Base-by-base conservation (phyloP, 1,284 basidiomycete genomes). In the Porogramme epimiltina region DNA sequence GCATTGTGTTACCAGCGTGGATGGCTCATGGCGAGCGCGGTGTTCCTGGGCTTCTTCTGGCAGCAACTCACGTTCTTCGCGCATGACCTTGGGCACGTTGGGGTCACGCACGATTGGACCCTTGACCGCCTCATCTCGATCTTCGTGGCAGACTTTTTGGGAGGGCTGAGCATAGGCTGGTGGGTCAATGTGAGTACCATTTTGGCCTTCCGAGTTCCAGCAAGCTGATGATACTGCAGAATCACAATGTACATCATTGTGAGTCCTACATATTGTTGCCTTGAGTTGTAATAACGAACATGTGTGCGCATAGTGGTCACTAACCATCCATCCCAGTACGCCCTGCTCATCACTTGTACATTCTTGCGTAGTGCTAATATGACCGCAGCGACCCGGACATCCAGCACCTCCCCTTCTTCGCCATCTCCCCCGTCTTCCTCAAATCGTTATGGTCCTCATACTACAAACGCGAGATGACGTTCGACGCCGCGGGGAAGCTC, bases 221-320 rank as follows among this genome's bases (percentile, higher is more conserved):
- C 28, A 13, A 13, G 16, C 37, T 47, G 13, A 22, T 41, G 31
- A 40, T 47, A 47, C 16, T 53, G 44, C 47, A 95, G 91, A 98
- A 97, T 67, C 96, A 99, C 71, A 98, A 99, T 64, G 85, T 97
- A 45, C 96, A 99, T 74, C 96, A 99, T 74, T 80, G 85, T 87
- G 68, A 75, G 84, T 77, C 48, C 26, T 49, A 42, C 45, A 50
- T 20, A 22, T 26, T 28, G 43, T n/a, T 51, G 23, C 45, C 26
- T 25, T 42, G 36, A 33, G 34, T 37, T 19, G 19, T 52, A 52
- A 23, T 56, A 42, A 54, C 46, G 36, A 42, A 34, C 54, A 15
- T 36, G 19, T 52, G 25, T 34, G 42, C 45, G 36, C 52, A 50
- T 45, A 94, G 92, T 98, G 46, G 93, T 98, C 51, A 93, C 96